These are phyloP conservation scores for Leucocoprinus birnbaumii DNA, from an alignment of 768 basidiomycete genomes.

Conservation along the genomic window DNA sequence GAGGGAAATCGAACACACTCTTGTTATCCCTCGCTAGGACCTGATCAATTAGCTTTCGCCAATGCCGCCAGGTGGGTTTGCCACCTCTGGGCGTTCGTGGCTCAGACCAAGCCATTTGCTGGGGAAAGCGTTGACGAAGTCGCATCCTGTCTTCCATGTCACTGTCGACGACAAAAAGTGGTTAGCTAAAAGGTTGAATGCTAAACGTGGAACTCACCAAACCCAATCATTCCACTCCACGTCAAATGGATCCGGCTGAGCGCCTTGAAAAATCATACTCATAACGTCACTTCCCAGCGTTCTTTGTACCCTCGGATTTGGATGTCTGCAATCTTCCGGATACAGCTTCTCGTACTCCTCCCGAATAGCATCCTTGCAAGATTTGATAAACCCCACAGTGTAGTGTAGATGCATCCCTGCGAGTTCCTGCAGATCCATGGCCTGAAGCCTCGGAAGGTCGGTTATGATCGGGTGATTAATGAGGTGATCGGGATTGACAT, in stretches of 20 bases:
- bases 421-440: conserved; percentile 10
- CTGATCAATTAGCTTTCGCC: conserved; percentile 11
- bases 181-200: no score
- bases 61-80: conserved; percentile 9
- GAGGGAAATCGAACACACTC: conserved; percentile 29
- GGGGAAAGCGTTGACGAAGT: conserved; percentile 47
- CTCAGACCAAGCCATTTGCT: conserved; percentile 50
- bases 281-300: background rate
- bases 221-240: conserved; percentile 68
- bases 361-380: conserved; percentile 73
- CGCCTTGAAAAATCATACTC: background rate
- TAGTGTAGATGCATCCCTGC: conserved; percentile 59
- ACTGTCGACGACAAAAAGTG: conserved; percentile 29
- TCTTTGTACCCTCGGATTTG: background rate
- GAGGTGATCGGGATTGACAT: conserved; percentile 1
- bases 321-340: conserved; percentile 23
- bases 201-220: no score
- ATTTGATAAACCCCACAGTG: conserved; percentile 50
- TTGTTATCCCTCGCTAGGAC: conserved; percentile 2
- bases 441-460: conserved; percentile 7
- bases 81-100: conserved; percentile 25
- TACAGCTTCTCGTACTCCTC: conserved; percentile 54
- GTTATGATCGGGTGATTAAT: conserved; percentile 4
- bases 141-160: conserved; percentile 76
- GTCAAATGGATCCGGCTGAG: conserved; percentile 43